phyloP scores from a whole-genome alignment of 371 early-diverging fungal genomes.

The Mortierella sp. region DNA sequence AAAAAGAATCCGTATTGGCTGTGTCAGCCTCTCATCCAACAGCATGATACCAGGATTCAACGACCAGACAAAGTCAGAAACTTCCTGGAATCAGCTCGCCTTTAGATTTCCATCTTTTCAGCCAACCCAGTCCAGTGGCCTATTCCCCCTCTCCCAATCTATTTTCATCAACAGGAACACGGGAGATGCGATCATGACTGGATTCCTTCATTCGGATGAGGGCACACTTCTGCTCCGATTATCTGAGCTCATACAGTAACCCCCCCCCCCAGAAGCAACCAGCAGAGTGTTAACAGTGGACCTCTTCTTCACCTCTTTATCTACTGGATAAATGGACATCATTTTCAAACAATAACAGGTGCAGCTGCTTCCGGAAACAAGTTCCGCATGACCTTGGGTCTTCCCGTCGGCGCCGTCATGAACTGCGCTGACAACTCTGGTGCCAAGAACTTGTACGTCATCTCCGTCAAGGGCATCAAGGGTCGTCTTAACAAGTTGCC shows the following conservation, averaged over 20 bases:
- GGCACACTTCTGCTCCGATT: background rate
- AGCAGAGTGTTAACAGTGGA: background rate
- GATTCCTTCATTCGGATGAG: background rate
- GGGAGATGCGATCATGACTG: slow-evolving; percentile 1
- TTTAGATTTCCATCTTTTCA: no score
- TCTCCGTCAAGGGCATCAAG: slow-evolving; percentile 97
- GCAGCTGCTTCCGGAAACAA: slow-evolving; percentile 91
- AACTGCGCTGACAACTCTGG: slow-evolving; percentile 99
- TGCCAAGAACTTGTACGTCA: slow-evolving; percentile 99
- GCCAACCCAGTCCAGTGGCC: no score
- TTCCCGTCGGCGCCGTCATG: slow-evolving; percentile 99
- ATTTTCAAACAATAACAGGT: slow-evolving; percentile 21
- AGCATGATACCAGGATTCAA: no score
- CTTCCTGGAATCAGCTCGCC: no score
- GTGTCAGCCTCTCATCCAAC: no score
- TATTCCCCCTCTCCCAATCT: background rate
- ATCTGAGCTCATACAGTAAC: background rate
- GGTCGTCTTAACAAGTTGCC: slow-evolving; percentile 99
- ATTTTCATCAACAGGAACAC: background rate
- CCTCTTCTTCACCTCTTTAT: background rate
- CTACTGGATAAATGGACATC: background rate
- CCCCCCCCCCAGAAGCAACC: no score
- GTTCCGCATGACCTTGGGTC: slow-evolving; percentile 99
- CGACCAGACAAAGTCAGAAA: no score
- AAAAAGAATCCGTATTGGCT: no score